These are phyloP conservation scores for Candida albicans DNA, from an alignment of 1,139 yeast species.

Conservation along the genomic window DNA sequence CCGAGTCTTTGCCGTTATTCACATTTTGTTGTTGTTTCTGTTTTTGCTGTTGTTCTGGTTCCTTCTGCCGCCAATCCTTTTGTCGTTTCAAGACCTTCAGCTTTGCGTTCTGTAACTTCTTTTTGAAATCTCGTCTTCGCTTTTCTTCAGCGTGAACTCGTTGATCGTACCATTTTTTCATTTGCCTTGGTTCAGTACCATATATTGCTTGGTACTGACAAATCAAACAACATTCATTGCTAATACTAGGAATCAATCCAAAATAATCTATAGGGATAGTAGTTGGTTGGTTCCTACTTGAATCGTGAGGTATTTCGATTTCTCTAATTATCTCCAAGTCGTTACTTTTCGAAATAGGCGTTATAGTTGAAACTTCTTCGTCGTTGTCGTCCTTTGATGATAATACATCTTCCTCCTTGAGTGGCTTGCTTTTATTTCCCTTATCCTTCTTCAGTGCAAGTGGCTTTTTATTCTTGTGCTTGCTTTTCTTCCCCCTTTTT, in stretches of 20 bases:
- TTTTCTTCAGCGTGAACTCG: constrained; percentile 35
- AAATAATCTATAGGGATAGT: constrained; percentile 12
- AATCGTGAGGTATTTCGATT: not conserved
- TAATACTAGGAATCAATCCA: constrained; percentile 13
- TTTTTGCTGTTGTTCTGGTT: constrained; percentile 13
- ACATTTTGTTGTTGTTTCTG: constrained; percentile 8
- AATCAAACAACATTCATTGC: constrained; percentile 44
- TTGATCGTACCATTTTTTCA: constrained; percentile 28
- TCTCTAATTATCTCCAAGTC: constrained; percentile 1
- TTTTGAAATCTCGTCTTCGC: constrained; percentile 34
- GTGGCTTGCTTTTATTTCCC: not conserved
- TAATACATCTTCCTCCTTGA: not conserved
- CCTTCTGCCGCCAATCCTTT: constrained; percentile 26
- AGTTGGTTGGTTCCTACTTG: constrained; percentile 1
- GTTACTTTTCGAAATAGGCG: constrained; percentile 3
- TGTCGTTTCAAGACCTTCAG: constrained; percentile 36
- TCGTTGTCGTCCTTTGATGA: too few species aligned
- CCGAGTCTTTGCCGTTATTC: not conserved
- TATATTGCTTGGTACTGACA: constrained; percentile 59
- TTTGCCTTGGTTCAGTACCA: constrained; percentile 17
- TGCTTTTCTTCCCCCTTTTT: constrained; percentile 19
- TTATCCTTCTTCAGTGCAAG: not conserved
- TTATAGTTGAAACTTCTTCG: not conserved
- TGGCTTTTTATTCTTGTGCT: constrained; percentile 17
- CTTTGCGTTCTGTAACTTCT: constrained; percentile 38